Base-by-base conservation (phyloP, 1,284 basidiomycete genomes). In the Golubevia sp. region DNA sequence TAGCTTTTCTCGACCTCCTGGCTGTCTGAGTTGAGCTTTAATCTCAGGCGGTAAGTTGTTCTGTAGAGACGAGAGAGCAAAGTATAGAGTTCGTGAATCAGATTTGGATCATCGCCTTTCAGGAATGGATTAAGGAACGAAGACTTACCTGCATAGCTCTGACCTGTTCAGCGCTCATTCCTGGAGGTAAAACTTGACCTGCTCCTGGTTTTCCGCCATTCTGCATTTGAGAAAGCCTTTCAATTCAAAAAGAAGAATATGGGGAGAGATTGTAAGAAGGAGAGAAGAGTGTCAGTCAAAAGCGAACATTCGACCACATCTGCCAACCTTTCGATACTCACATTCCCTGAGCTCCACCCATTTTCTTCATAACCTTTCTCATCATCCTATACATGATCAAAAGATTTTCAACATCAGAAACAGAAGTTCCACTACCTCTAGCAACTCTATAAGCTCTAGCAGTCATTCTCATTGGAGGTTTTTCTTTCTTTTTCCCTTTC, bases 301-400 rank as follows among this genome's bases (percentile, higher is more conserved):
- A 52, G 13, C 5, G 25, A 6, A 7, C 21, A 52, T 23, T 23
- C 50, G 50, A 27, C 50, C 11, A 6, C 50, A 68, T 76, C 79
- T 78, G 60, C 74, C 70, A 38, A 70, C 61, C 2, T 78, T 24
- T 68, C 71, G 77, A 18, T 34, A 34, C 30, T 34, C 30, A 34
- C 30, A 34, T 34, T 76, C 94, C 94, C 69, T 92, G 92, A 88
- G 97, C 97, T 44, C 96, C 97, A 53, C 96, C 96, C 18, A 94
- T 94, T 81, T 93, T 91, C 86, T 94, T 96, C 23, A 94, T 94
- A 92, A 97, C 95, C 77, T 92, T 94, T 58, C 92, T 90, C 92
- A 97, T 96, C 91, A 97, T 94, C 57, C 92, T 89, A 76, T 97
- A 96, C 85, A 97, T 95, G 77, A 93, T 92, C 34, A 99, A 86